A percentile compares a stretch with the other conserved stretches of the same genome.
phyloP scores from a whole-genome alignment of 2,329 filamentous ascomycete genomes.

The Fusarium sublunatum region DNA sequence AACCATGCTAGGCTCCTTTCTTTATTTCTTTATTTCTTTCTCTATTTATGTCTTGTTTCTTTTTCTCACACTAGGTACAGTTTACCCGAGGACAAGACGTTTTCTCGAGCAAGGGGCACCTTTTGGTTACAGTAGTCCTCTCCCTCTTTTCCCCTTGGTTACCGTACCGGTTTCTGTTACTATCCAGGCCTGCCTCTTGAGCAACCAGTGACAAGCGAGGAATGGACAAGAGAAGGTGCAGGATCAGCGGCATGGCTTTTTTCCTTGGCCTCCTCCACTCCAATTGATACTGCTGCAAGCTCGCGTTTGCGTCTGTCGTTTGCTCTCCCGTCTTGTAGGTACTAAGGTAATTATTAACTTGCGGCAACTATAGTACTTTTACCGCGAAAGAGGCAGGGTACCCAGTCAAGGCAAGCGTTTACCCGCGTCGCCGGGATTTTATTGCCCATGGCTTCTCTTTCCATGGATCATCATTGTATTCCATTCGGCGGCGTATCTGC shows the following conservation, averaged over 20 bases:
- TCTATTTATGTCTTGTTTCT: constrained; percentile 6
- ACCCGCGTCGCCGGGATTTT: constrained; percentile 24
- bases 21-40: constrained; percentile 2
- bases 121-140: constrained; percentile 12
- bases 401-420: neutral
- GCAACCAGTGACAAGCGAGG: constrained; percentile 18
- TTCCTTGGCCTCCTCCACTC: neutral
- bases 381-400: too few relatives aligned
- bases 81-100: neutral
- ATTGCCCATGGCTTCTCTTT: neutral
- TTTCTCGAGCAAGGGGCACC: constrained; percentile 16
- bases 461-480: neutral
- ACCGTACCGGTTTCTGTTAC: constrained; percentile 7
- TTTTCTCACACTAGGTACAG: neutral
- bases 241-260: constrained; percentile 19
- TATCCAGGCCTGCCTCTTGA: constrained; percentile 21
- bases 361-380: too few relatives aligned
- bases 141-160: neutral
- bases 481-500: constrained; percentile 26
- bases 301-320: constrained; percentile 3
- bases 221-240: constrained; percentile 1
- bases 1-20: constrained; percentile 16
- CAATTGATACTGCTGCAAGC: constrained; percentile 1
- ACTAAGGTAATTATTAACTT: neutral
- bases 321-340: constrained; percentile 3